Base-by-base conservation (phyloP, 306 rosid species). In the Betula pendula region DNA sequence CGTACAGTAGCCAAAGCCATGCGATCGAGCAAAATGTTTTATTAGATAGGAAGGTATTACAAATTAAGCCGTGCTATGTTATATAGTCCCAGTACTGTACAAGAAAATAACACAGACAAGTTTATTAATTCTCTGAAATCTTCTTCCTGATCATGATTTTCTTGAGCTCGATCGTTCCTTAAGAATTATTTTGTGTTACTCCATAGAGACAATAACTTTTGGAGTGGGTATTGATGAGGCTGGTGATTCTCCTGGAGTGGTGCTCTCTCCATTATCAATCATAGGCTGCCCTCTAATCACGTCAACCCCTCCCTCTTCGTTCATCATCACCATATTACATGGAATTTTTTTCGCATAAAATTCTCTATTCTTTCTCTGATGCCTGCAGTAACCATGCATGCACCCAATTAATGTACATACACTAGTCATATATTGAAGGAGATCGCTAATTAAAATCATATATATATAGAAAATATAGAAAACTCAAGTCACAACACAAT, bases 311-410 rank as follows among this genome's bases (percentile, higher is more conserved):
- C 89, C 90, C 17, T 81, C 87, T 68, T 81, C 84, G 14, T 82
- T 88, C 80, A 91, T 81, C 84, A 86, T 81, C 76, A 82, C 77
- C 87, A 88, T 81, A 77, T 80, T 85, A 59, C 85, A 88, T 16
- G 88, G 84, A 22, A 86, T 77, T 13, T 75, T 87, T 45, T 69
- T 25, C 1, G 84, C 81, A 69, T 83, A 84, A 70, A 84, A 84
- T 27, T 76, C 40, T 74, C 20, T 74, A 71, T 84, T 80, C 67
- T 77, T 80, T 75, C 27, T 83, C 35, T 84, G 88, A 71, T 90
- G 82, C 75, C n/a, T n/a, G n/a, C n/a, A n/a, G n/a, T n/a, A n/a
- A n/a, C n/a, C n/a, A n/a, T n/a, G n/a, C n/a, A n/a, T n/a, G n/a
- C n/a, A n/a, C n/a, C n/a, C n/a, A n/a, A n/a, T n/a, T n/a, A n/a